Conservation (phyloP, 2,329 filamentous ascomycete genomes). For the Colletotrichum chlorophyti region DNA sequence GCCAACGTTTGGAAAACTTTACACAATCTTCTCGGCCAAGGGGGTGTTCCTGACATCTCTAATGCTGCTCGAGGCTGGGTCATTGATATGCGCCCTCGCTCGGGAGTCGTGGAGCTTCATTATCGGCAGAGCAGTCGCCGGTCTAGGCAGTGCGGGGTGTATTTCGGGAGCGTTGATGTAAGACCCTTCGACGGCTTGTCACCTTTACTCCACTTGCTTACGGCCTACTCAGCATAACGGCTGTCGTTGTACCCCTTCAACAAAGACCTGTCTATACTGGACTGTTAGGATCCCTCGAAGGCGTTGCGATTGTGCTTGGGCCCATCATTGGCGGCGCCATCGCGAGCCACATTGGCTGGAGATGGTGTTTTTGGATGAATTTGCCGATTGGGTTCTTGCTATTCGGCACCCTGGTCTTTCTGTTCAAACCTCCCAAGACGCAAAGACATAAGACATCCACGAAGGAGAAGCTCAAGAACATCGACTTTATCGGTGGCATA, state of each 20-base stretch:
- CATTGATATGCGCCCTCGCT: constrained; percentile 5
- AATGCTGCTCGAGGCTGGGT: background rate
- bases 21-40: constrained; percentile 46
- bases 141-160: constrained; percentile 31
- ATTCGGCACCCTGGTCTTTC: constrained; percentile 52
- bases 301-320: background rate
- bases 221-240: constrained; percentile 39
- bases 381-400: constrained; percentile 59
- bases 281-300: constrained; percentile 54
- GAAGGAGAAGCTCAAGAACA: constrained; percentile 2
- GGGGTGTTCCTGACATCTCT: constrained; percentile 28
- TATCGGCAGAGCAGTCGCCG: constrained; percentile 8
- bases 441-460: background rate
- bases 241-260: constrained; percentile 37
- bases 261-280: constrained; percentile 42
- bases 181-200: constrained; percentile 33
- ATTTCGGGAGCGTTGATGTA: constrained; percentile 47
- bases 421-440: constrained; percentile 39
- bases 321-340: constrained; percentile 12
- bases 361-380: constrained; percentile 66
- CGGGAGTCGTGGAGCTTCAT: constrained; percentile 7
- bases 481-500: constrained; percentile 34
- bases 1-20: constrained; percentile 35
- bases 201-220: constrained; percentile 35
- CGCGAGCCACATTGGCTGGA: background rate